A percentile compares a stretch with the other conserved stretches of the same genome.
Conservation (phyloP, 2,329 filamentous ascomycete genomes). For the Paecilomyces fulvus region DNA sequence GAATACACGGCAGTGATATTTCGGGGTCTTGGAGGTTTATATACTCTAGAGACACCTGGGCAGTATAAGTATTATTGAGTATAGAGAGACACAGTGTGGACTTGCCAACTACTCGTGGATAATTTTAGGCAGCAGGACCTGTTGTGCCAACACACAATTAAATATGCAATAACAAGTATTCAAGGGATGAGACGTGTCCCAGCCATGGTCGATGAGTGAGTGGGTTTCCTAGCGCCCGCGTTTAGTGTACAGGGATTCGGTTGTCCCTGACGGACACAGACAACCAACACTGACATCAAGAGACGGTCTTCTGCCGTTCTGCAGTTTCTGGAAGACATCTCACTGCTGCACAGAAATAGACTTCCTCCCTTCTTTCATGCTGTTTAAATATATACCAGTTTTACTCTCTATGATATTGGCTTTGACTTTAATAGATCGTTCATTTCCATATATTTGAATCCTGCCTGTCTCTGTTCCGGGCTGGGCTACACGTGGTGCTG, state of each 20-base stretch:
- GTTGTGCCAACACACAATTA: neutral
- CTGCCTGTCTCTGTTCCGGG: neutral
- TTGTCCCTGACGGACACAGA: neutral
- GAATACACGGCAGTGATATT: too few species aligned
- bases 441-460: neutral
- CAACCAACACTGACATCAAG: constrained; percentile 1
- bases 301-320: neutral
- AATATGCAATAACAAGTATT: neutral
- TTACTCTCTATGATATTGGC: neutral
- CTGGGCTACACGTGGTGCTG: neutral
- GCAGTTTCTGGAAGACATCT: neutral
- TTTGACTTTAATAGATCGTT: neutral
- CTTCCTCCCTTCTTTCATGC: neutral
- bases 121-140: neutral
- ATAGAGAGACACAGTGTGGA: neutral
- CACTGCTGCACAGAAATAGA: neutral
- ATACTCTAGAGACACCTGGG: neutral
- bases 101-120: neutral
- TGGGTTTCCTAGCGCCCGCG: neutral
- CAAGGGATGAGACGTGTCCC: neutral
- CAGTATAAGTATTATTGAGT: neutral
- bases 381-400: neutral
- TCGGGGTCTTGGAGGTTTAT: neutral
- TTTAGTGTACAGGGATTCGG: neutral
- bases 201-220: neutral